Conservation (phyloP, 441 rosid genomes). For the Sinapis alba region DNA sequence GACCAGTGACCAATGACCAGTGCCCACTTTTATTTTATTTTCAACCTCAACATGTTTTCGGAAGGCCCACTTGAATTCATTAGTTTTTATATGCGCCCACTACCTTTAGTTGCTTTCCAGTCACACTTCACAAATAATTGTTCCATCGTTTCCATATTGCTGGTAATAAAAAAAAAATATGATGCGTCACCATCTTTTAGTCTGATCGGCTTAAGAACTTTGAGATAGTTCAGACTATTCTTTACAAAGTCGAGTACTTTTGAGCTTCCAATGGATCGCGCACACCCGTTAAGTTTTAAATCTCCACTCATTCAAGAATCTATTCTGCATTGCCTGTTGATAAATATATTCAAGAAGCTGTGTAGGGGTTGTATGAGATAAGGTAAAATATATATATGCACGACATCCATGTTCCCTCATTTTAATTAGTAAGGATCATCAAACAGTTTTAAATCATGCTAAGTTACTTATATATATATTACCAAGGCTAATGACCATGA, state of each 20-base stretch:
- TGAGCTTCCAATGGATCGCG: neutral
- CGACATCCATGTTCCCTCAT: neutral
- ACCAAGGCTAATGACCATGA: too few species aligned
- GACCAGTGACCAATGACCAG: too few species aligned
- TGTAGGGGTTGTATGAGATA: neutral
- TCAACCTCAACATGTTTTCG: neutral
- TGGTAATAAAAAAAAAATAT: neutral
- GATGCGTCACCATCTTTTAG: neutral
- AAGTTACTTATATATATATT: neutral
- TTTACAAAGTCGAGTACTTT: neutral
- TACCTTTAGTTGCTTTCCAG: neutral
- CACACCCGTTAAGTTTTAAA: neutral
- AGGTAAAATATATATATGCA: neutral
- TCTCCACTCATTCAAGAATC: neutral
- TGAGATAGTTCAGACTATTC: neutral
- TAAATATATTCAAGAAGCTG: neutral
- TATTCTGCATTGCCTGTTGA: neutral
- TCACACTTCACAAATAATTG: neutral
- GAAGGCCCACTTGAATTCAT: neutral
- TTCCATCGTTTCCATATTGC: neutral
- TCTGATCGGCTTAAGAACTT: neutral
- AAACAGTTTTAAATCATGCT: neutral
- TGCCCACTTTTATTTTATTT: neutral
- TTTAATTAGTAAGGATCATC: neutral
- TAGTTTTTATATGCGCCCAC: neutral